phyloP scores from a whole-genome alignment of 805 yeast species.

The Metschnikowia rubicola region DNA sequence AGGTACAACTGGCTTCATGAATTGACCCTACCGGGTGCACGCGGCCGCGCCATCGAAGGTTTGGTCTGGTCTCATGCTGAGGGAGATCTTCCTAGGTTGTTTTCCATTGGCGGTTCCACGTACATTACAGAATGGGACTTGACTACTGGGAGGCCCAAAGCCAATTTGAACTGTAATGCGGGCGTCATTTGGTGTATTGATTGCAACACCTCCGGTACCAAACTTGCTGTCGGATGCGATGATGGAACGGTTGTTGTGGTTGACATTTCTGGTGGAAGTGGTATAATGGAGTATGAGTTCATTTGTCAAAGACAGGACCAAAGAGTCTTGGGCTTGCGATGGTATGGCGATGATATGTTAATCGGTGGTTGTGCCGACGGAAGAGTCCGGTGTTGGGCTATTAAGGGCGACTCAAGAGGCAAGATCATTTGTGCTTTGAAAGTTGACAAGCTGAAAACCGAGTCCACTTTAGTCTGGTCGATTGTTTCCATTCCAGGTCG shows the following conservation, averaged over 20 bases:
- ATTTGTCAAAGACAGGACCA: slow-evolving; percentile 82
- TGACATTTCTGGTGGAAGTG: slow-evolving; percentile 84
- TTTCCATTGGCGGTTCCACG: slow-evolving; percentile 93
- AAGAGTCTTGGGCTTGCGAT: slow-evolving; percentile 73
- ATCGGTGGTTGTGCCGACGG: slow-evolving; percentile 98
- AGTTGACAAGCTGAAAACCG: slow-evolving; percentile 84
- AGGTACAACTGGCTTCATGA: slow-evolving; percentile 80
- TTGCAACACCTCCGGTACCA: slow-evolving; percentile 55
- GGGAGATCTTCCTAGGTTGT: slow-evolving; percentile 59
- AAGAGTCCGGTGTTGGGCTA: slow-evolving; percentile 75
- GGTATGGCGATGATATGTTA: slow-evolving; percentile 63
- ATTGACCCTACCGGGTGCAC: slow-evolving; percentile 65
- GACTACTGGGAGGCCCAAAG: slow-evolving; percentile 63
- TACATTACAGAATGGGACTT: slow-evolving; percentile 90
- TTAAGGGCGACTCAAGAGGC: slow-evolving; percentile 47
- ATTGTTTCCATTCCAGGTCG: slow-evolving; percentile 59
- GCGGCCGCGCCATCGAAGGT: slow-evolving; percentile 85
- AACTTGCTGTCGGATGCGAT: slow-evolving; percentile 89
- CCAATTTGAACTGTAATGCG: slow-evolving; percentile 83
- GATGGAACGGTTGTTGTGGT: slow-evolving; percentile 85
- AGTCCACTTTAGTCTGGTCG: slow-evolving; percentile 90
- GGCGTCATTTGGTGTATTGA: slow-evolving; percentile 92
- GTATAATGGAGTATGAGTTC: slow-evolving; percentile 69
- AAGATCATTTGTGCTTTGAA: slow-evolving; percentile 80
- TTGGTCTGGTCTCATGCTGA: slow-evolving; percentile 67